These are phyloP conservation scores for Neofusicoccum parvum DNA, from an alignment of 2,329 filamentous ascomycete species.

Conservation along the genomic window DNA sequence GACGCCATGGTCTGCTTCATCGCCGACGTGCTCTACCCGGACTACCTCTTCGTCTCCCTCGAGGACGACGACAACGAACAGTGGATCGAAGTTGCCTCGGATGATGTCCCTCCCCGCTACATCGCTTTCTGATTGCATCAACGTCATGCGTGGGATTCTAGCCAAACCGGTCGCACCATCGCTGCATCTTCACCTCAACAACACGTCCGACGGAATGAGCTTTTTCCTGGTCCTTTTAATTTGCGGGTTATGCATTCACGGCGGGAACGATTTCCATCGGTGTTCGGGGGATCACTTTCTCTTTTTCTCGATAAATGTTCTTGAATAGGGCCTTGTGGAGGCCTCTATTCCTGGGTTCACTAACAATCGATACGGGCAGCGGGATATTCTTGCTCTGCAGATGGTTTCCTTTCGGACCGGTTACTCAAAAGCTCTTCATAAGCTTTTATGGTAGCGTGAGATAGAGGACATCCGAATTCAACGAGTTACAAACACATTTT, in stretches of 20 bases:
- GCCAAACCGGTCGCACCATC: neutral
- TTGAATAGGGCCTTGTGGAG: neutral
- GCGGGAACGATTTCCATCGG: neutral
- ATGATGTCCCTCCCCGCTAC: no score
- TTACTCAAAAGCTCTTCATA: neutral
- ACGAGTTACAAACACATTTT: no score
- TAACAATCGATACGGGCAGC: neutral
- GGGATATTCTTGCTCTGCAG: neutral
- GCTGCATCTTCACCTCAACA: neutral
- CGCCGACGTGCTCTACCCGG: neutral
- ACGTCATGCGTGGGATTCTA: no score
- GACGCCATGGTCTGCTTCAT: neutral
- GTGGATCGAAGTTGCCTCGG: no score
- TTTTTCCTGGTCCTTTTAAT: neutral
- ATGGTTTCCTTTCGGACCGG: neutral
- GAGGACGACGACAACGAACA: no score
- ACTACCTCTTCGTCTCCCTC: neutral
- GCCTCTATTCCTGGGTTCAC: neutral
- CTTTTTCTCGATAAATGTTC: neutral
- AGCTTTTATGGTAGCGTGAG: no score
- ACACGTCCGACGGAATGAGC: neutral
- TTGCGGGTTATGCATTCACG: constrained; percentile 11
- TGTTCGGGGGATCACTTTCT: neutral
- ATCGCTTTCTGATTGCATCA: no score
- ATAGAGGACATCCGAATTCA: no score